Percentiles rank a stretch among this genome's conserved stretches.
These are phyloP conservation scores for Paracoccidioides lutzii DNA, from an alignment of 2,329 filamentous ascomycete genomes.

Conservation along the genomic window DNA sequence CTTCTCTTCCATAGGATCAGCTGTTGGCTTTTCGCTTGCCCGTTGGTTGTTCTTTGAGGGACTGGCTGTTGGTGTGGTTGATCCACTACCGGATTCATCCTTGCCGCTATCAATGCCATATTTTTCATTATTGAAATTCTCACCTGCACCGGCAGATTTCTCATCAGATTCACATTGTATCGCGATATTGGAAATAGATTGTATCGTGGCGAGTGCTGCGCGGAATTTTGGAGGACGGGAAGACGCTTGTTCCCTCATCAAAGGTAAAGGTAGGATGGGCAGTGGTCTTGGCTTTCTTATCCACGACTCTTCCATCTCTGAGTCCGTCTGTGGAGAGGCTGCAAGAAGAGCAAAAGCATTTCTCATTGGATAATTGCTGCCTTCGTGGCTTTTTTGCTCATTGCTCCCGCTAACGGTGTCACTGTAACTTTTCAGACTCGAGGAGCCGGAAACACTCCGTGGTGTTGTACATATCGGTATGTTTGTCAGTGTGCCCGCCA, in stretches of 20 bases:
- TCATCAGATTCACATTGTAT: background rate
- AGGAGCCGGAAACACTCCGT: background rate
- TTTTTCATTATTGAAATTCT: background rate
- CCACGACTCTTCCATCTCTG: background rate
- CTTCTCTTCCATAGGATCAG: background rate
- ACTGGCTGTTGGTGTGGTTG: background rate
- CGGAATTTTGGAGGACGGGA: background rate
- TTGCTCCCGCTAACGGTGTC: background rate
- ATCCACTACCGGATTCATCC: background rate
- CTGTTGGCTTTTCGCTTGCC: background rate
- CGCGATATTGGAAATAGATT: slow-evolving; percentile 1
- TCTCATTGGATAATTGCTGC: background rate
- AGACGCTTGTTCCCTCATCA: background rate
- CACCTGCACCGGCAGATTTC: background rate
- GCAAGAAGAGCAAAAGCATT: background rate
- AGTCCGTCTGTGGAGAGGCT: background rate
- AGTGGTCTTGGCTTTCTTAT: background rate
- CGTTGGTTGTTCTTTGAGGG: background rate
- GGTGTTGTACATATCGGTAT: background rate
- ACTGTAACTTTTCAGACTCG: background rate
- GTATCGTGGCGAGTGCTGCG: background rate
- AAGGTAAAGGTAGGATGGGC: background rate
- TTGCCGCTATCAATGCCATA: background rate
- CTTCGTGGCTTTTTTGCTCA: background rate
- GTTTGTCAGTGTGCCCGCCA: background rate